phyloP scores from a whole-genome alignment of 1,284 basidiomycete genomes.

The Ganoderma multipileum region DNA sequence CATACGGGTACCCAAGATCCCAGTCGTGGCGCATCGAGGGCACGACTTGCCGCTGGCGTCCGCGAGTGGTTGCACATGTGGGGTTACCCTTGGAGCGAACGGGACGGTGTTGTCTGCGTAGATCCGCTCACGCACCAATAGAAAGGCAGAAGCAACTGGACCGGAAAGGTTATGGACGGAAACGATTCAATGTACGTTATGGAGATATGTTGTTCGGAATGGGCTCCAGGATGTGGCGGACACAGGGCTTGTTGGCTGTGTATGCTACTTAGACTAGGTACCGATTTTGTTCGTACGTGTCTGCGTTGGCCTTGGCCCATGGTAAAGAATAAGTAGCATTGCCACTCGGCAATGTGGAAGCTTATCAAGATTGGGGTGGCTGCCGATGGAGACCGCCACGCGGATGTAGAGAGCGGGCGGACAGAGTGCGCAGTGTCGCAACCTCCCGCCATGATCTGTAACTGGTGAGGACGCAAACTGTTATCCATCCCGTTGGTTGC shows the following conservation, averaged over 20 bases:
- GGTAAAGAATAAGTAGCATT: background rate
- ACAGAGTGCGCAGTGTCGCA: background rate
- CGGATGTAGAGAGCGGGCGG: background rate
- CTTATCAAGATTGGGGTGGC: background rate
- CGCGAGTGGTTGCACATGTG: conserved; percentile 91
- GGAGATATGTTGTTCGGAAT: background rate
- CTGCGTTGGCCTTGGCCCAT: background rate
- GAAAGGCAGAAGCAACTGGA: background rate
- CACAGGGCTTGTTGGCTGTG: conserved; percentile 12
- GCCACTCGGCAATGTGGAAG: background rate
- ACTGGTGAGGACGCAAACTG: conserved; percentile 1
- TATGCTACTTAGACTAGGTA: conserved; percentile 15
- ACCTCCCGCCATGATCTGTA: conserved; percentile 3
- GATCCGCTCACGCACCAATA: conserved; percentile 77
- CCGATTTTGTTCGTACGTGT: background rate
- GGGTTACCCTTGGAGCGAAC: conserved; percentile 96
- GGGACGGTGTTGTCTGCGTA: conserved; percentile 88
- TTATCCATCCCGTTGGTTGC: background rate
- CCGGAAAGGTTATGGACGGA: conserved; percentile 4
- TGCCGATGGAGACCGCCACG: conserved; percentile 1
- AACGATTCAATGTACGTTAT: conserved; percentile 21
- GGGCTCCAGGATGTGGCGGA: background rate
- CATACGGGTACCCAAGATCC: conserved; percentile 91
- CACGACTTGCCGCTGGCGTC: conserved; percentile 83
- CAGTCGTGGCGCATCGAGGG: conserved; percentile 80